phyloP scores from a whole-genome alignment of 2,329 filamentous ascomycete genomes.

The Exophiala spinifera region DNA sequence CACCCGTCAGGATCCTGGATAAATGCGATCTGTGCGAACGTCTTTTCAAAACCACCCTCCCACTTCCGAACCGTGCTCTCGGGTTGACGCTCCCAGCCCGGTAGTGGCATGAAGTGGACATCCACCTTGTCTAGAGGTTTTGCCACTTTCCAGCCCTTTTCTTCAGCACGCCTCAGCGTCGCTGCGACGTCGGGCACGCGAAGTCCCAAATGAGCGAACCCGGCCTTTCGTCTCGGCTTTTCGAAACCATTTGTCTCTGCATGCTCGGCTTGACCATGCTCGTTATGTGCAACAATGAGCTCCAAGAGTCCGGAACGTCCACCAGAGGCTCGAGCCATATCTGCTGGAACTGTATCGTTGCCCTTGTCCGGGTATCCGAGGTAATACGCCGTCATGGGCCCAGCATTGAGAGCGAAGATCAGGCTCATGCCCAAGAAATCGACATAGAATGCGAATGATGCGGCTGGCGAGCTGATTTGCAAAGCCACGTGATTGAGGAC shows the following conservation, averaged over 20 bases:
- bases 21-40: slow-evolving; percentile 3
- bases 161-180: slow-evolving; percentile 3
- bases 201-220: slow-evolving; percentile 8
- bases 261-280: not conserved
- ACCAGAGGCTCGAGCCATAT: not conserved
- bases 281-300: not conserved
- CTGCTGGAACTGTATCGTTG: not conserved
- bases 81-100: not conserved
- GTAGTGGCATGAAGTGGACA: not conserved
- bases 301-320: slow-evolving; percentile 2
- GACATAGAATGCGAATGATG: slow-evolving; percentile 1
- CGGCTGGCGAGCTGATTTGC: not conserved
- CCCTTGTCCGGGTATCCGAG: slow-evolving; percentile 1
- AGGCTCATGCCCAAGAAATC: slow-evolving; percentile 4
- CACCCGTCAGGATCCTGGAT: slow-evolving; percentile 4
- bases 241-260: too few relatives aligned
- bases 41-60: slow-evolving; percentile 3
- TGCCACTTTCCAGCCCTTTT: not conserved
- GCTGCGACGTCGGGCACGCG: slow-evolving; percentile 3
- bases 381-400: slow-evolving; percentile 3
- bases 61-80: too few relatives aligned
- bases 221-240: too few relatives aligned
- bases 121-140: not conserved
- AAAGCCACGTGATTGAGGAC: not conserved
- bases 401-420: slow-evolving; percentile 2